These are phyloP conservation scores for Umbelopsis isabellina DNA, from an alignment of 192 early-diverging fungal species.

Conservation along the genomic window DNA sequence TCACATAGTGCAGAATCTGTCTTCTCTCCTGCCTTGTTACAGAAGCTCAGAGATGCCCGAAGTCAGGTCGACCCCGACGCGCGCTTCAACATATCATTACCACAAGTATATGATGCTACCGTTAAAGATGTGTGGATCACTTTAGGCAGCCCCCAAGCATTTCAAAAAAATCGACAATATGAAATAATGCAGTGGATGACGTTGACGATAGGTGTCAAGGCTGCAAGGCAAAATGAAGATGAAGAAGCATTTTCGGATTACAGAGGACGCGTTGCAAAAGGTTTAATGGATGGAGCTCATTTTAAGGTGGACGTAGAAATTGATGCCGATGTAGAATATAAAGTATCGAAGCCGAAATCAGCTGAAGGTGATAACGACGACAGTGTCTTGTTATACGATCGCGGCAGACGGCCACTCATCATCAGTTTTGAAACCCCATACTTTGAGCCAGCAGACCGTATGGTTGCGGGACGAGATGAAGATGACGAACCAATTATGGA, in stretches of 20 bases:
- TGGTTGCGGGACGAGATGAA: conserved; percentile 46
- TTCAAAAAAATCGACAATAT: conserved; percentile 30
- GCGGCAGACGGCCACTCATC: conserved; percentile 45
- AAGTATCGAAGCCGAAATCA: conserved; percentile 18
- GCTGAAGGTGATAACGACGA: neutral
- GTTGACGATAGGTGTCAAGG: conserved; percentile 29
- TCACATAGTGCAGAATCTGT: conserved; percentile 22
- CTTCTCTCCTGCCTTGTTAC: conserved; percentile 45
- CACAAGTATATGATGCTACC: conserved; percentile 49
- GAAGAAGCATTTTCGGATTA: conserved; percentile 32
- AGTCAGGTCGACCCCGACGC: conserved; percentile 23
- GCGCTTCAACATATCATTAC: conserved; percentile 39
- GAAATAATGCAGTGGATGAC: conserved; percentile 47
- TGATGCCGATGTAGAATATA: conserved; percentile 45
- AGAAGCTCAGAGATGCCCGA: conserved; percentile 34
- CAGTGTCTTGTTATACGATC: conserved; percentile 43
- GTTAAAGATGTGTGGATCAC: conserved; percentile 54
- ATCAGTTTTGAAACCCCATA: conserved; percentile 54
- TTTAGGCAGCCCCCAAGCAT: conserved; percentile 39
- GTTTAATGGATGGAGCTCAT: conserved; percentile 52
- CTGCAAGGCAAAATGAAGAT: conserved; percentile 3
- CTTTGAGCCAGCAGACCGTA: conserved; percentile 53
- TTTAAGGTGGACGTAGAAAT: conserved; percentile 52
- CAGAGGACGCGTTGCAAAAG: conserved; percentile 42
- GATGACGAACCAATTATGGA: conserved; percentile 42